phyloP scores from a whole-genome alignment of 495 filamentous ascomycete genomes.

The Bacidia rubella region DNA sequence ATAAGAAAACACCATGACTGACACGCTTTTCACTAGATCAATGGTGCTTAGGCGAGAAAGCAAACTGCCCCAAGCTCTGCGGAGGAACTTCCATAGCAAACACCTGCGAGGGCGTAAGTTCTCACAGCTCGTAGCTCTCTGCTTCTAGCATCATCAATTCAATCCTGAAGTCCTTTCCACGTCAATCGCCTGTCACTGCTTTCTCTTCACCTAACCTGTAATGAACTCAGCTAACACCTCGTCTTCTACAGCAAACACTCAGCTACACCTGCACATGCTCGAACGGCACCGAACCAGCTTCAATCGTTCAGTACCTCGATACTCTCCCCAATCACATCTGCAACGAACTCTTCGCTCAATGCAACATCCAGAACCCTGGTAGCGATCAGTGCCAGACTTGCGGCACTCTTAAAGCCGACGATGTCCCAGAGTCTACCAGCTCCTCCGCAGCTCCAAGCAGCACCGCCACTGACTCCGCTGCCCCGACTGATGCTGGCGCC shows the following conservation, averaged over 20 bases:
- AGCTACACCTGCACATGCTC: slow-evolving; percentile 40
- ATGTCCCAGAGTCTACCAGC: slow-evolving; percentile 18
- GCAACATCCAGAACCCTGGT: slow-evolving; percentile 34
- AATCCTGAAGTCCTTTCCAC: too few species aligned
- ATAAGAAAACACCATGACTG: not conserved
- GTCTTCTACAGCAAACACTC: slow-evolving; percentile 31
- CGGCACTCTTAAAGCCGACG: slow-evolving; percentile 35
- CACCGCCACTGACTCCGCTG: slow-evolving; percentile 18
- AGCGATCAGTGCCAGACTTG: slow-evolving; percentile 34
- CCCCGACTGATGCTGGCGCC: slow-evolving; percentile 23
- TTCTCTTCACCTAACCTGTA: not conserved
- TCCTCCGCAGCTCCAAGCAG: slow-evolving; percentile 17
- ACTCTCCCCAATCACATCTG: slow-evolving; percentile 48
- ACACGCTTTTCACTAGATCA: slow-evolving; percentile 19
- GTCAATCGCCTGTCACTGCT: not conserved
- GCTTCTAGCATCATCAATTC: too few species aligned
- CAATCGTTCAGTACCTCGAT: slow-evolving; percentile 36
- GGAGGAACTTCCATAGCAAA: slow-evolving; percentile 28
- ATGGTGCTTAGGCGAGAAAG: slow-evolving; percentile 34
- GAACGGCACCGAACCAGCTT: slow-evolving; percentile 34
- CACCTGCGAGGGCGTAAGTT: slow-evolving; percentile 31
- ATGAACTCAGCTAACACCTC: not conserved
- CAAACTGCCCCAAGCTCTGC: slow-evolving; percentile 35
- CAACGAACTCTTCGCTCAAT: slow-evolving; percentile 34
- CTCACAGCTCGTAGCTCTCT: not conserved